Conservation (phyloP, 331 rosid genomes). For the Spiraea crenata region DNA sequence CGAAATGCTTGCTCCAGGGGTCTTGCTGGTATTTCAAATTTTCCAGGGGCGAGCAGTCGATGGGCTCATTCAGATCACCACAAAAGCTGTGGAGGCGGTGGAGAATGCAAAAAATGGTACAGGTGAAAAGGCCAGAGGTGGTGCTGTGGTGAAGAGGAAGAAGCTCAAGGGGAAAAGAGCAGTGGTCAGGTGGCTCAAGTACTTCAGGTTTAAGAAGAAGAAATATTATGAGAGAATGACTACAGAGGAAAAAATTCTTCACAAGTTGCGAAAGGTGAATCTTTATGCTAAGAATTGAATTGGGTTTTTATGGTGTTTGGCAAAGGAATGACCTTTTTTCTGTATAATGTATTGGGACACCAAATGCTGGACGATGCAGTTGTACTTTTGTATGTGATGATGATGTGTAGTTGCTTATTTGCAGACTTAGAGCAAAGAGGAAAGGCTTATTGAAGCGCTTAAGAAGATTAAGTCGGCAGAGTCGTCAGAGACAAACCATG, state of each 20-base stretch:
- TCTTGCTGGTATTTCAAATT: background rate
- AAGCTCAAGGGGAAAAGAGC: conserved; percentile 65
- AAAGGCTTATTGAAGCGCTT: conserved; percentile 59
- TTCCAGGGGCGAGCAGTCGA: conserved; percentile 27
- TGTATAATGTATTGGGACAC: background rate
- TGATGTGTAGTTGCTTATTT: conserved; percentile 7
- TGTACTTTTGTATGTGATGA: background rate
- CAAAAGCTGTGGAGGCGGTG: conserved; percentile 34
- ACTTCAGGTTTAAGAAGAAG: conserved; percentile 78
- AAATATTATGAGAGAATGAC: conserved; percentile 83
- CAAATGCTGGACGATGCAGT: background rate
- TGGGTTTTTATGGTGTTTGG: background rate
- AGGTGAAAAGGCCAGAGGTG: conserved; percentile 23
- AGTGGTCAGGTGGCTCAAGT: conserved; percentile 71
- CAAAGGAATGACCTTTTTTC: too few species aligned
- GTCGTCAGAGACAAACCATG: conserved; percentile 71
- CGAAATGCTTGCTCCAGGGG: conserved; percentile 30
- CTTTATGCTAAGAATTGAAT: background rate
- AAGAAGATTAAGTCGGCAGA: conserved; percentile 78
- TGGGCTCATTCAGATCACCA: conserved; percentile 53
- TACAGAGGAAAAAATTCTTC: conserved; percentile 61
- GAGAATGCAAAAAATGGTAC: conserved; percentile 30
- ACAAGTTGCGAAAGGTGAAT: conserved; percentile 62
- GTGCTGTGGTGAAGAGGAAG: conserved; percentile 47
- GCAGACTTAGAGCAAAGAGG: conserved; percentile 83